Evolutionary conservation across 2,329 filamentous ascomycete genomes (phyloP).

Genomic region (Drechslerella stenobrocha): DNA sequence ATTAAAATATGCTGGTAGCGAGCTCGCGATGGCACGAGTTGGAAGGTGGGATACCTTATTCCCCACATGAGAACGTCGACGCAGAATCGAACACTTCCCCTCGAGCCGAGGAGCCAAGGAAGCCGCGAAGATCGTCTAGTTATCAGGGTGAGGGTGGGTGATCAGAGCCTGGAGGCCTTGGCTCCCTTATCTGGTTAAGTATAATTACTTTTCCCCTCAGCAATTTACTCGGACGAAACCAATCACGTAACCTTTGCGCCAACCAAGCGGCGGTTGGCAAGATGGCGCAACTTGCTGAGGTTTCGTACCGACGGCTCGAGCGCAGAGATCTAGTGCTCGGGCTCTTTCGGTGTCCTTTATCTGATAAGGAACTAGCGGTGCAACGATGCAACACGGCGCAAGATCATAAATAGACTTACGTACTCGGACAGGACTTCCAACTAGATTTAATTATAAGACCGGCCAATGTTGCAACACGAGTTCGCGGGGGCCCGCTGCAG

Average conservation of each 20-base stretch:
- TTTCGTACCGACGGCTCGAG: background rate
- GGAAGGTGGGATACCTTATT: conserved; percentile 18
- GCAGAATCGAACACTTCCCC: conserved; percentile 14
- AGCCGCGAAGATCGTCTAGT: background rate
- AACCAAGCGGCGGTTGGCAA: conserved; percentile 24
- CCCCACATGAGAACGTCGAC: conserved; percentile 28
- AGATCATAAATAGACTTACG: too few relatives aligned
- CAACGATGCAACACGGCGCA: too few relatives aligned
- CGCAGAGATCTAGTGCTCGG: background rate
- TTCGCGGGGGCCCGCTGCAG: too few relatives aligned
- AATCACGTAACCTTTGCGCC: background rate
- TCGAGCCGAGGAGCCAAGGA: background rate
- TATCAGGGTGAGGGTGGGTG: too few relatives aligned
- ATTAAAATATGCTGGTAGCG: conserved; percentile 42
- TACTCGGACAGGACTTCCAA: too few relatives aligned
- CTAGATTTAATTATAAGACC: too few relatives aligned
- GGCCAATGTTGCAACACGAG: too few relatives aligned
- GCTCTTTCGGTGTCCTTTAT: too few relatives aligned
- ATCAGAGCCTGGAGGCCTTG: too few relatives aligned
- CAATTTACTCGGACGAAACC: too few relatives aligned
- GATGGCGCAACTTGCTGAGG: conserved; percentile 36
- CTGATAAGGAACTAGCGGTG: too few relatives aligned
- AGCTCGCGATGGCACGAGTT: conserved; percentile 22
- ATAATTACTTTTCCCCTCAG: conserved; percentile 42
- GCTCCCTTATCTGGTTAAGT: too few relatives aligned